Conservation (phyloP, 257 asterid species). For the Petrea volubilis region DNA sequence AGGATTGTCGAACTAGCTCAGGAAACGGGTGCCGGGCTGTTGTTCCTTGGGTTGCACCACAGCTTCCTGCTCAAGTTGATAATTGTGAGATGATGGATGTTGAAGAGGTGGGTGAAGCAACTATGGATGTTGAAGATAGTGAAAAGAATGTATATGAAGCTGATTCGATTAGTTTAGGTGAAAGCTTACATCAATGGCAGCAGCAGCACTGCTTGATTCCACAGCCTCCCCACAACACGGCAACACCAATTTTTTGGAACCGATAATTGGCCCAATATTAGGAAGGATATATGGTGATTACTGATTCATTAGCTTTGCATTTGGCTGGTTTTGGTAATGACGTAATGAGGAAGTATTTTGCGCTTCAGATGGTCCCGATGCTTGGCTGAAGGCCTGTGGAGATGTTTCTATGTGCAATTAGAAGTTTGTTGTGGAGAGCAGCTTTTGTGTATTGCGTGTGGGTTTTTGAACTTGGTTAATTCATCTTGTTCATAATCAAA, state of each 20-base stretch:
- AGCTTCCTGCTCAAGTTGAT: constrained; percentile 26
- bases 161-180: constrained; percentile 18
- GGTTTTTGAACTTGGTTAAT: neutral
- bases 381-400: neutral
- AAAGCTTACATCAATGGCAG: constrained; percentile 54
- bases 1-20: constrained; percentile 10
- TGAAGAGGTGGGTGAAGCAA: constrained; percentile 45
- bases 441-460: neutral
- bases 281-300: neutral
- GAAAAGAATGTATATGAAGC: constrained; percentile 7
- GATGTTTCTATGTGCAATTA: no score
- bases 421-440: neutral
- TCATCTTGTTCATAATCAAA: neutral
- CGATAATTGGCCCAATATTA: constrained; percentile 16
- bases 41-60: constrained; percentile 59
- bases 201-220: constrained; percentile 62
- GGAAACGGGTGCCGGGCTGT: constrained; percentile 44
- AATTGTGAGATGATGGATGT: constrained; percentile 51
- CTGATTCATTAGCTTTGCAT: neutral
- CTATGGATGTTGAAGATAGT: constrained; percentile 56
- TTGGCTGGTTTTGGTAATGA: neutral
- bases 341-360: neutral
- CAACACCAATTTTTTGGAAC: constrained; percentile 54
- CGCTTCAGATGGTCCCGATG: neutral
- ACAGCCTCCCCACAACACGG: constrained; percentile 46